A percentile compares a stretch with the other conserved stretches of the same genome.
Conservation (phyloP, 495 filamentous ascomycete genomes). For the Hypomontagnella submonticulosa region DNA sequence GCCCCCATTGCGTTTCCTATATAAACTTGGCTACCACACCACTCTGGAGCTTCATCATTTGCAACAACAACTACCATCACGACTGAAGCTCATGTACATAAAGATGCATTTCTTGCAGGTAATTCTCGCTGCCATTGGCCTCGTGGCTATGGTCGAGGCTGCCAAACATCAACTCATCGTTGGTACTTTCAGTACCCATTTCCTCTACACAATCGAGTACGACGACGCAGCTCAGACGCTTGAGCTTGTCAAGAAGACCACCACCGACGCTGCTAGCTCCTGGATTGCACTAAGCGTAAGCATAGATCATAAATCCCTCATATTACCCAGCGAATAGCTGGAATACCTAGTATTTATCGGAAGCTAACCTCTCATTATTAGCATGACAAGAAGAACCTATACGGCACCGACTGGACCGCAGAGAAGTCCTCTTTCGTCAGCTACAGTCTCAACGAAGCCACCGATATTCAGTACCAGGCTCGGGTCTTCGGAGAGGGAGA, state of each 20-base stretch:
- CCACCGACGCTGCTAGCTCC: conserved; percentile 41
- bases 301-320: conserved; percentile 13
- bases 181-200: conserved; percentile 44
- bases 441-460: conserved; percentile 64
- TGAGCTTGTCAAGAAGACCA: conserved; percentile 28
- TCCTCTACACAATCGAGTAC: conserved; percentile 49
- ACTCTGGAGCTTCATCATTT: too few relatives aligned
- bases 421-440: conserved; percentile 44
- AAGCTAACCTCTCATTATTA: conserved; percentile 42
- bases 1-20: too few relatives aligned
- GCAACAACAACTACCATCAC: background rate
- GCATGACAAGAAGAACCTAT: conserved; percentile 53
- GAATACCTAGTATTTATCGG: background rate
- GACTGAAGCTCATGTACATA: background rate
- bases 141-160: conserved; percentile 20
- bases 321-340: conserved; percentile 26
- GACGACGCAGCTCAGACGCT: conserved; percentile 45
- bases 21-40: too few relatives aligned
- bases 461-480: conserved; percentile 69
- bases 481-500: conserved; percentile 73
- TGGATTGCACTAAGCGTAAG: conserved; percentile 53
- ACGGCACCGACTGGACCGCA: conserved; percentile 45
- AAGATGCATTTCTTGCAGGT: conserved; percentile 4
- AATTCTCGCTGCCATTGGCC: background rate
- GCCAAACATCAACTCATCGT: conserved; percentile 40